A percentile compares a stretch with the other conserved stretches of the same genome.
Conservation (phyloP, 106 monocot species). For the Dendrobium officinale region DNA sequence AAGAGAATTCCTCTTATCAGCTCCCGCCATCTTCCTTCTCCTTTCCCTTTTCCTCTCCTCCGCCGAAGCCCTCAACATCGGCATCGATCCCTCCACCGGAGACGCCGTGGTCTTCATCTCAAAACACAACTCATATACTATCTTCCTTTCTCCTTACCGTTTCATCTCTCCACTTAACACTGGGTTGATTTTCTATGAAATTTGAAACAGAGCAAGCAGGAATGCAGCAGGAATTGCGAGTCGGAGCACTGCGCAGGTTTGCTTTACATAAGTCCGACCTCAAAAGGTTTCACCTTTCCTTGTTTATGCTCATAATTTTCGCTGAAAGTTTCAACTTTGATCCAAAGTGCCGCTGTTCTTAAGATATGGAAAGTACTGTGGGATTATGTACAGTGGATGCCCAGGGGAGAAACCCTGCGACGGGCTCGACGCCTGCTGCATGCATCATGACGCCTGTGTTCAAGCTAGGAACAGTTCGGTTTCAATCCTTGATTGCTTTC, state of each 20-base stretch:
- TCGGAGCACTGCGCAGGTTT: slow-evolving; percentile 42
- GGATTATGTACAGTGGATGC: slow-evolving; percentile 82
- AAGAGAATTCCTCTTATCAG: not conserved
- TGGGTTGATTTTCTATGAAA: not conserved
- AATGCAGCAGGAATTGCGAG: slow-evolving; percentile 57
- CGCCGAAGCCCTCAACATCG: slow-evolving; percentile 39
- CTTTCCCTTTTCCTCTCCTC: slow-evolving; percentile 3
- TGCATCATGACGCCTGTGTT: slow-evolving; percentile 72
- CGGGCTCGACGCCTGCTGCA: slow-evolving; percentile 77
- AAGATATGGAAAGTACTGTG: slow-evolving; percentile 92
- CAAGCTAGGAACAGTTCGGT: slow-evolving; percentile 32
- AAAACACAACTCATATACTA: not conserved
- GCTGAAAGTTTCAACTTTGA: not conserved
- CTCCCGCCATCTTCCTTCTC: slow-evolving; percentile 2
- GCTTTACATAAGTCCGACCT: too few species aligned
- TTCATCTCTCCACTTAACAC: not conserved
- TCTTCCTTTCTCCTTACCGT: not conserved
- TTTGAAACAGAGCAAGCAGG: slow-evolving; percentile 22
- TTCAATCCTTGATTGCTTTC: not conserved
- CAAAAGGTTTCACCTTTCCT: not conserved
- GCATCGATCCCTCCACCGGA: slow-evolving; percentile 25
- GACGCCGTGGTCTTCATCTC: slow-evolving; percentile 18
- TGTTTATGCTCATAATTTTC: not conserved
- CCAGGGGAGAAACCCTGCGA: slow-evolving; percentile 94
- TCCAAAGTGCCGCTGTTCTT: slow-evolving; percentile 58